Evolutionary conservation across 2,329 filamentous ascomycete genomes (phyloP), one percentile per base, ranked within the genome.

Genomic region (Lasiodiplodia sp.): DNA sequence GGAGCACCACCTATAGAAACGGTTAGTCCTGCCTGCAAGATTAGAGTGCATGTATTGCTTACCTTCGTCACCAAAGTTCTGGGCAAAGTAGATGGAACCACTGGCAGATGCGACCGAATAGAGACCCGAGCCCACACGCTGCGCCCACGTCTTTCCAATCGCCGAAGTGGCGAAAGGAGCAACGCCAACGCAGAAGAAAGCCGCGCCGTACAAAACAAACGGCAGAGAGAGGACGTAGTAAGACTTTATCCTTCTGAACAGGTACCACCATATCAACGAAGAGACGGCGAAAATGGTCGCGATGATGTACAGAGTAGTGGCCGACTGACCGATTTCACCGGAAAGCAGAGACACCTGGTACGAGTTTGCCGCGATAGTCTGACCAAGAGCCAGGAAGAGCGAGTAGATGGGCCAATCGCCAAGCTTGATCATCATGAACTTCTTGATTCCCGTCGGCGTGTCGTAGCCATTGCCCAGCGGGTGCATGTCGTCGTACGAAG

Each of bases 11-110:
- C 62, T 66, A 25, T 4, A 16, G 25, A 23, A 16, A 49, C 18
- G 31, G 28, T 63, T 51, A 63, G 58, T 11, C 14, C 8, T 28
- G 16, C 16, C 3, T 38, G 7, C 3, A 23, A 34, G 5, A 3
- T 14, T 11, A 16, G 25, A 16, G 11, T 7, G 14, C 3, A 25
- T 10, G 25, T 38, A 11, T 12, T 10, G 44, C 62, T 66, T 69
- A 70, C 86, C 87, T 80, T 90, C 87, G 72, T 87, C 86, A 68
- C 88, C 88, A 73, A 90, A 91, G 76, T 91, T 91, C 62, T 90
- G 83, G 2, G 88, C 85, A 73, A 91, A 91, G 80, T 88, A 90
- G 68, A 91, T 82, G 0, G 86, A 87, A 14, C 89, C 89, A 51
- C 86, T 87, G 10, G 87, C 85, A 6, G 89, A 89, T 6, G 88